phyloP scores from a whole-genome alignment of 2,329 filamentous ascomycete genomes.

The Berkeleyomyces basicola region DNA sequence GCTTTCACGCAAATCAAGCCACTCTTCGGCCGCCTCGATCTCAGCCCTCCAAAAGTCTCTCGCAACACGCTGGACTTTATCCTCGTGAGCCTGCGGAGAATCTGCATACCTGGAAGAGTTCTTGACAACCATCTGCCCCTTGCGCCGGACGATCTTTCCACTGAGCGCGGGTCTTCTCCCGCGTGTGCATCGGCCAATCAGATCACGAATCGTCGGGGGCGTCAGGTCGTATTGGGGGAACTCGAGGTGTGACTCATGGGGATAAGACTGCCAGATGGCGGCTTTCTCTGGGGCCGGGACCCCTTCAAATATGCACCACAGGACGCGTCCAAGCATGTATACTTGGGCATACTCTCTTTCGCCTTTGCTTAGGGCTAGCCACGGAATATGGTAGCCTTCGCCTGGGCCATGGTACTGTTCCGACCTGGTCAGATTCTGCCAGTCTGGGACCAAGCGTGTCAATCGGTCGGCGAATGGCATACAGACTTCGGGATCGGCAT shows the following conservation, averaged over 20 bases:
- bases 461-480: constrained; percentile 28
- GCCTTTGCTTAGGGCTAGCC: constrained; percentile 32
- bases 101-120: not conserved
- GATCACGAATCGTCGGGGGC: constrained; percentile 26
- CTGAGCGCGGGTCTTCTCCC: constrained; percentile 31
- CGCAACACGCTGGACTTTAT: constrained; percentile 18
- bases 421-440: constrained; percentile 25
- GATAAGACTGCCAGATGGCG: constrained; percentile 42
- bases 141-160: constrained; percentile 25
- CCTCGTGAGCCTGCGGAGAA: constrained; percentile 21
- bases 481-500: constrained; percentile 25
- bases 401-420: constrained; percentile 32
- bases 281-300: constrained; percentile 39
- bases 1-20: constrained; percentile 26
- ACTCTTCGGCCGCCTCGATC: constrained; percentile 30
- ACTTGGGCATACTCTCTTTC: constrained; percentile 43
- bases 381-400: constrained; percentile 38
- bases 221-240: constrained; percentile 37
- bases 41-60: constrained; percentile 33
- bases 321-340: constrained; percentile 43
- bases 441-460: constrained; percentile 29
- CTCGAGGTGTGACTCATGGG: constrained; percentile 36
- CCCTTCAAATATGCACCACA: constrained; percentile 48
- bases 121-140: constrained; percentile 28
- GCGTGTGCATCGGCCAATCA: constrained; percentile 36